Base-by-base conservation (phyloP, 2,329 filamentous ascomycete genomes). In the Colletotrichum eleusines region DNA sequence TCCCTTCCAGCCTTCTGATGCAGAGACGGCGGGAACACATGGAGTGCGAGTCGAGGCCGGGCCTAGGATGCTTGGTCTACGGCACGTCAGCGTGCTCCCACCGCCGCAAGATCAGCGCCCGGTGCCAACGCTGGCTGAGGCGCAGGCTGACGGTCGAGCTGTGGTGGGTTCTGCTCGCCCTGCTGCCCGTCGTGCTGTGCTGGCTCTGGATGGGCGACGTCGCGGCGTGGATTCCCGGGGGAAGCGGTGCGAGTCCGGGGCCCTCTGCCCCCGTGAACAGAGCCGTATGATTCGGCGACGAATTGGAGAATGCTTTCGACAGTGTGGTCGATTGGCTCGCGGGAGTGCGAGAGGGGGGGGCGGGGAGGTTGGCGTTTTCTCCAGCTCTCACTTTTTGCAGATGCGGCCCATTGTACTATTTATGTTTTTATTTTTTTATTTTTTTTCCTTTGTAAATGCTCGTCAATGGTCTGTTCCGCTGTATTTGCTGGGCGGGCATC, bases 41-140 rank as follows among this genome's bases (percentile, higher is more conserved):
- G 16, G 89, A 91, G 76, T 91, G 89, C 75, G 88, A 90, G 75
- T 86, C 85, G 26, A 81, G 86, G 0, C 87, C 87, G 0, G 87
- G 85, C 1, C 78, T 89, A 1, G 88, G 88, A 4, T 89, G 88
- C 74, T 79, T 89, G 12, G 83, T 89, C 14, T 86, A 84, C 64
- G 85, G 83, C 31, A 89, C 87, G 5, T 74, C 73, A 0, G 80
- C 76, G 2, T 90, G 88, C 71, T 75, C 79, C 2, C 84, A 88
- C 67, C 80, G 82, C 6, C 80, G 80, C 8, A 79, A 77, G 64
- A 74, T 81, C 72, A 78, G 73, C 81, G 90, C 73, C 71, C 90
- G 77, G 74, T 76, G 80, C 67, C 86, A 76, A 60, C 80, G 79
- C 23, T 86, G 84, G 84, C 73, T 87, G 42, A 80, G 83, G 38